A percentile compares a stretch with the other conserved stretches of the same genome.
Conservation (phyloP, 169 alveolate species). For the Miamiensis avidus region DNA sequence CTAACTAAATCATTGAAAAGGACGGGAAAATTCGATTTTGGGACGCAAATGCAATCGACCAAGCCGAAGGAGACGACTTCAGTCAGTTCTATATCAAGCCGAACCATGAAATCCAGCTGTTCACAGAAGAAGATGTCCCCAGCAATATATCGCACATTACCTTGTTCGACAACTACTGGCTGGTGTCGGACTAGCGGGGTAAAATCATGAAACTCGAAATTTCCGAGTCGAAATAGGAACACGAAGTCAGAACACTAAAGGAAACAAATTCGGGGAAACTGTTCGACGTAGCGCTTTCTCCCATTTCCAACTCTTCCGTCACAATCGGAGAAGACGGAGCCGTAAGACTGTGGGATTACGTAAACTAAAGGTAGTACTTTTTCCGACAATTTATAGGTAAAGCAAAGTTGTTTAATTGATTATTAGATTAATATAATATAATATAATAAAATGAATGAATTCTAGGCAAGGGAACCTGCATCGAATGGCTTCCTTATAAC, state of each 20-base stretch:
- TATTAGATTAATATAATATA: no score
- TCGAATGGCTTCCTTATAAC: slow-evolving; percentile 59
- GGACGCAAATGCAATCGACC: slow-evolving; percentile 81
- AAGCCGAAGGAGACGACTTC: slow-evolving; percentile 87
- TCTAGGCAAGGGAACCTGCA: slow-evolving; percentile 63
- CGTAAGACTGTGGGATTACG: slow-evolving; percentile 76
- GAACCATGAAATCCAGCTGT: slow-evolving; percentile 50
- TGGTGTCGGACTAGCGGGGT: slow-evolving; percentile 73
- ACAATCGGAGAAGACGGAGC: slow-evolving; percentile 82
- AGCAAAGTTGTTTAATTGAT: no score
- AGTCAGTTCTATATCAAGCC: slow-evolving; percentile 70
- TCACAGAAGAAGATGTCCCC: slow-evolving; percentile 52
- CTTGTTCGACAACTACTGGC: slow-evolving; percentile 65
- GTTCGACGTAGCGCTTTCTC: slow-evolving; percentile 62
- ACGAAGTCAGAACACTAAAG: slow-evolving; percentile 42
- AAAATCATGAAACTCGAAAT: slow-evolving; percentile 61
- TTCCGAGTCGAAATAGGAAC: slow-evolving; percentile 39
- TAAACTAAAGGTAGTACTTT: slow-evolving; percentile 65
- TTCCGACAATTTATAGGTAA: slow-evolving; percentile 20
- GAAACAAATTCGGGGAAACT: slow-evolving; percentile 67
- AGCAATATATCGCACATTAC: slow-evolving; percentile 32
- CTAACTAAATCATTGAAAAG: no score
- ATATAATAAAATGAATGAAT: no score
- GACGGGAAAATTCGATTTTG: slow-evolving; percentile 90
- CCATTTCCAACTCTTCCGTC: slow-evolving; percentile 68